These are phyloP conservation scores for Bidens hawaiensis DNA, from an alignment of 140 eudicot species.

Conservation along the genomic window DNA sequence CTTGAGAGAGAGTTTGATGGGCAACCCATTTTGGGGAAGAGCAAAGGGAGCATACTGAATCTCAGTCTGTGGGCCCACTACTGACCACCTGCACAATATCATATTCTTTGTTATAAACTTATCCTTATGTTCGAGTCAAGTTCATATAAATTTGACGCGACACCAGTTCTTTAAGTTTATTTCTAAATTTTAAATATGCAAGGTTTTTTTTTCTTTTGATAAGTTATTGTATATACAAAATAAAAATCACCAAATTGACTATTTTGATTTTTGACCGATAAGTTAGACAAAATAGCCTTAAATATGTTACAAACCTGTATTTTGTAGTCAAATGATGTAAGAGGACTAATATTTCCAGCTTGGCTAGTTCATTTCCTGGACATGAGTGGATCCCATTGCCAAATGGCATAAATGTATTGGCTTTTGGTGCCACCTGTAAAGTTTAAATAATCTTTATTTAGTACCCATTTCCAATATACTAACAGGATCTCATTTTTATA, in stretches of 20 bases:
- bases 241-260: no score
- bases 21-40: conserved; percentile 91
- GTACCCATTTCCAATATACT: background rate
- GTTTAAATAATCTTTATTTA: conserved; percentile 23
- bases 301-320: conserved; percentile 56
- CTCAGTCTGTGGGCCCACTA: conserved; percentile 76
- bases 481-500: conserved; percentile 2
- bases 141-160: background rate
- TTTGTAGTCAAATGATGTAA: conserved; percentile 90
- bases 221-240: no score
- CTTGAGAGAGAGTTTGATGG: conserved; percentile 54
- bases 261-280: no score
- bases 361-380: conserved; percentile 95
- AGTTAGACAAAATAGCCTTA: no score
- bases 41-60: conserved; percentile 94
- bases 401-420: conserved; percentile 97
- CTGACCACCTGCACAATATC: conserved; percentile 58
- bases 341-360: conserved; percentile 82
- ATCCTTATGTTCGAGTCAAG: background rate
- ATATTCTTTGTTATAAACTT: background rate
- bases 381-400: conserved; percentile 98
- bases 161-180: no score
- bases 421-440: conserved; percentile 83
- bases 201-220: background rate
- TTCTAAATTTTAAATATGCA: no score